phyloP scores from a whole-genome alignment of 495 filamentous ascomycete species.

The Chaetomium tenue region DNA sequence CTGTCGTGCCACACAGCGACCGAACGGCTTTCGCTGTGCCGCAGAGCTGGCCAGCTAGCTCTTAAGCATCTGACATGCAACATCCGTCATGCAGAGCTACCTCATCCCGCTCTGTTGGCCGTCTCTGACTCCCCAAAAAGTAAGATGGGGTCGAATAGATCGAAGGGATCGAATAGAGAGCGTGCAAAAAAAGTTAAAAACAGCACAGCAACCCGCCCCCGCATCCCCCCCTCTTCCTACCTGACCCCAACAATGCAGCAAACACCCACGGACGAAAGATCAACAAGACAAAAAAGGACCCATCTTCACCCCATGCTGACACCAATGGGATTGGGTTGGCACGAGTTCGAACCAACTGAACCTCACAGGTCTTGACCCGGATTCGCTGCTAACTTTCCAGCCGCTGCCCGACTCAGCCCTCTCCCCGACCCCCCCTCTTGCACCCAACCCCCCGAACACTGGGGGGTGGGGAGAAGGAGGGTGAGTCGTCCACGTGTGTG shows the following conservation, averaged over 20 bases:
- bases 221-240: background rate
- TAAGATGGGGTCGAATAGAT: too few relatives aligned
- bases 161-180: background rate
- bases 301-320: too few relatives aligned
- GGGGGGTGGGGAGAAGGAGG: too few relatives aligned
- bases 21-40: background rate
- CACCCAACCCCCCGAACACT: too few relatives aligned
- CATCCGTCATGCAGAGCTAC: background rate
- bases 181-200: conserved; percentile 1
- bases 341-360: too few relatives aligned
- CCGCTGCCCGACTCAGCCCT: too few relatives aligned
- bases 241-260: background rate
- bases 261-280: background rate
- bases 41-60: background rate
- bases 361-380: too few relatives aligned
- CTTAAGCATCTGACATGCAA: background rate
- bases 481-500: too few relatives aligned
- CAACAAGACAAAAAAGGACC: background rate
- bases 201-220: background rate
- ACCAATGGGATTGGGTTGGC: too few relatives aligned
- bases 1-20: background rate
- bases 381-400: too few relatives aligned
- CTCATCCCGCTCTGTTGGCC: background rate
- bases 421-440: too few relatives aligned
- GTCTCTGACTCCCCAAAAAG: too few relatives aligned